Base-by-base conservation (phyloP, 2,329 filamentous ascomycete genomes). In the Xylariaceae sp. region DNA sequence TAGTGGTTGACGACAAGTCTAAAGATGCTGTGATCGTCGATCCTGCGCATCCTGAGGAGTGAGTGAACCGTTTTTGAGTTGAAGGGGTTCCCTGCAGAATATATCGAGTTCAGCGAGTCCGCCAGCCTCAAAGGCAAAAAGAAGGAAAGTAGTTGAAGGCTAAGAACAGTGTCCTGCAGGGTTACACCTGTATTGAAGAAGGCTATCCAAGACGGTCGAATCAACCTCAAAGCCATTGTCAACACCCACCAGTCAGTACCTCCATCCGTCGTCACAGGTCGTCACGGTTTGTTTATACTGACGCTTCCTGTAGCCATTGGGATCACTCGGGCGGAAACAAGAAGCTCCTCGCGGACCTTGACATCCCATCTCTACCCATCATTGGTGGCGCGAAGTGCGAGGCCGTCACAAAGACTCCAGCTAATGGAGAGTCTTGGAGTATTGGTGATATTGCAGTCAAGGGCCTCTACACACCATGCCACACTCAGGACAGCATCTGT, bases 401-500 rank as follows among this genome's bases (percentile, higher is more conserved):
- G 52, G 79, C 79, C 20, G 92, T 96, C 37, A 90, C 84, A 20
- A 75, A 75, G 57, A 94, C 86, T 0, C 92, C 92, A 0, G 68
- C 71, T 3, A 80, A 97, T 64, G 82, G 83, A 32, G 81, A 88
- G 54, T 80, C 75, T 3, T 95, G 96, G 74, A 85, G 80, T 52
- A 81, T 98, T 51, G 93, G 93, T 45, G 77, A 78, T 55, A 93
- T 98, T 65, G 77, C 79, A 12, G 85, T 96, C 46, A 92, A 80
- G 63, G 86, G 88, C 20, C 73, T 97, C n/a, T 87, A 97, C 69
- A 98, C 93, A 11, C 93, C 93, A 2, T 98, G 93, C 67, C 93
- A 98, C 66, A 98, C 93, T 1, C 91, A 96, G 71, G 93, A 98
- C 71, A 96, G 91, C 67, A 95, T 98, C 64, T 98, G 93, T 75